Percentiles rank a stretch among this genome's conserved stretches.
Evolutionary conservation across 2,329 filamentous ascomycete genomes (phyloP).

Genomic region (Pseudocercospora fuligena): DNA sequence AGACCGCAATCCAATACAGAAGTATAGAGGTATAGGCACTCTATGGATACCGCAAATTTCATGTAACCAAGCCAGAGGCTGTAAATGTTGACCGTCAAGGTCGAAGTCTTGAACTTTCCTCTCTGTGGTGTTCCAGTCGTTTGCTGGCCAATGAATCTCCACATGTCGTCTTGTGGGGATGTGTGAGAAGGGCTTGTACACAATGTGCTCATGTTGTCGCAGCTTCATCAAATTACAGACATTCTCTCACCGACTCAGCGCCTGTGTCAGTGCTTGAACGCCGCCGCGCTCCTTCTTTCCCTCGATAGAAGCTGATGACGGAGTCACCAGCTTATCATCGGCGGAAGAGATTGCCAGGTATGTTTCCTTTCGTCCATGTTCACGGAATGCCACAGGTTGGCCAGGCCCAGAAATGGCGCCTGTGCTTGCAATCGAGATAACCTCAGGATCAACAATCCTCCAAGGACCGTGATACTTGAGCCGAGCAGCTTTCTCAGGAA

Average conservation of each 20-base stretch:
- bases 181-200: too few relatives aligned
- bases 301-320: constrained; percentile 31
- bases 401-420: constrained; percentile 3
- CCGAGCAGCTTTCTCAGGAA: constrained; percentile 21
- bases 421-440: not conserved
- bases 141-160: too few relatives aligned
- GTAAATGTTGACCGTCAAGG: too few relatives aligned
- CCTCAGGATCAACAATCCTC: constrained; percentile 4
- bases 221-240: not conserved
- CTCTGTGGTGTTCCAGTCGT: too few relatives aligned
- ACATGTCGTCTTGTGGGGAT: too few relatives aligned
- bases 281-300: constrained; percentile 30
- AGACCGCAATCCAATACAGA: too few relatives aligned
- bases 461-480: constrained; percentile 35
- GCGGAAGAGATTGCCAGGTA: constrained; percentile 26
- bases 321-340: constrained; percentile 29
- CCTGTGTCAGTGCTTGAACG: constrained; percentile 23
- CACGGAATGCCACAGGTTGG: constrained; percentile 11
- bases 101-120: too few relatives aligned
- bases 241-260: not conserved
- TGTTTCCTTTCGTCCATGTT: constrained; percentile 11
- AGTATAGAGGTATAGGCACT: too few relatives aligned
- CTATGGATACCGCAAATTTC: too few relatives aligned
- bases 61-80: too few relatives aligned
- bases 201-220: too few relatives aligned